Evolutionary conservation across 2,329 filamentous ascomycete species (phyloP).

Genomic region (Pochonia chlamydosporia): DNA sequence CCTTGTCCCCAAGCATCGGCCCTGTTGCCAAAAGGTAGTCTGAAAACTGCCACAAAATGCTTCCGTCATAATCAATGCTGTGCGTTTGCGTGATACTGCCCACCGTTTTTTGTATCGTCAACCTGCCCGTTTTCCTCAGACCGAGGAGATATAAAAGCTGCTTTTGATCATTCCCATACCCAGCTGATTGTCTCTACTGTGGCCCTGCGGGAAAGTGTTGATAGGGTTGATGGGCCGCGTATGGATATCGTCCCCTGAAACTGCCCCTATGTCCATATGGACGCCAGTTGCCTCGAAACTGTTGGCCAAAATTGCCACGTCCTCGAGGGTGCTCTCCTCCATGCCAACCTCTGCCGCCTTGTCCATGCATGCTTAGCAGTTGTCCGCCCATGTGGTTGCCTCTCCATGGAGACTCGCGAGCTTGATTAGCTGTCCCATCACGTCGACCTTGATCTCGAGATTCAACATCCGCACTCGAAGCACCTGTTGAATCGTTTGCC

Average conservation of each 20-base stretch:
- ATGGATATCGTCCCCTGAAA: neutral
- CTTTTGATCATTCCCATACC: no score
- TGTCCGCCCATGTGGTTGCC: conserved; percentile 2
- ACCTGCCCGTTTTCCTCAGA: no score
- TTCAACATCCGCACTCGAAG: neutral
- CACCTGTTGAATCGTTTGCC: neutral
- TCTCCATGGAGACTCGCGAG: neutral
- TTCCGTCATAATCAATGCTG: neutral
- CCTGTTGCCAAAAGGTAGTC: no score
- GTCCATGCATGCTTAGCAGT: neutral
- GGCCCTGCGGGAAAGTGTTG: neutral
- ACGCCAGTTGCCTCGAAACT: conserved; percentile 5
- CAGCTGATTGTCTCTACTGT: neutral
- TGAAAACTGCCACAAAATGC: no score
- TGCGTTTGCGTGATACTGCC: neutral
- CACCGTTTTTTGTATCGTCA: no score
- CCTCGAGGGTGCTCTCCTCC: conserved; percentile 13
- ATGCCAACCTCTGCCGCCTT: conserved; percentile 6
- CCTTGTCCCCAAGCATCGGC: no score
- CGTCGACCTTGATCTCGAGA: neutral
- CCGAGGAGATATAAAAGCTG: no score
- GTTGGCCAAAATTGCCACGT: conserved; percentile 10
- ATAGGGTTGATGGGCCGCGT: neutral
- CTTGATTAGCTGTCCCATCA: neutral
- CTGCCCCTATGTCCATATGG: conserved; percentile 1